Evolutionary conservation across 306 rosid species (phyloP).

Genomic region (Cercis canadensis): DNA sequence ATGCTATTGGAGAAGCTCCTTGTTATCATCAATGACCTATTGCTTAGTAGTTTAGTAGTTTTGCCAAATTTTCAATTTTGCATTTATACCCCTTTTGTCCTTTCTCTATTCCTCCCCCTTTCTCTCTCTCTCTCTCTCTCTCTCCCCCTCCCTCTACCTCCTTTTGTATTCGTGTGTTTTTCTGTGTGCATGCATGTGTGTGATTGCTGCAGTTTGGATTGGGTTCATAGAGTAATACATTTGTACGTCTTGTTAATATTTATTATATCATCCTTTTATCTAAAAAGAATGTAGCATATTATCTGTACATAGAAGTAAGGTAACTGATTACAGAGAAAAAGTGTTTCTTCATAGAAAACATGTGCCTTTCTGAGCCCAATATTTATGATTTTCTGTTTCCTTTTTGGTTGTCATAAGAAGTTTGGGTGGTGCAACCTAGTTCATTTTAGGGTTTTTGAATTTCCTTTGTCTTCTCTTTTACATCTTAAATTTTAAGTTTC

Average conservation of each 20-base stretch:
- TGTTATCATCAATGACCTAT: slow-evolving; percentile 1
- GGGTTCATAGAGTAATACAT: slow-evolving; percentile 10
- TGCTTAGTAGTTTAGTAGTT: neutral
- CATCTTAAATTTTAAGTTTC: neutral
- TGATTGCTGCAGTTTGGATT: slow-evolving; percentile 12
- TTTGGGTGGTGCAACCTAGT: neutral
- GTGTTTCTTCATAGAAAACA: neutral
- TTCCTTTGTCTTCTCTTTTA: slow-evolving; percentile 4
- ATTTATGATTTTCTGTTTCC: neutral
- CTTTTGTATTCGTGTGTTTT: neutral
- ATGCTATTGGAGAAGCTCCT: slow-evolving; percentile 29
- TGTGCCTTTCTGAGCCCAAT: slow-evolving; percentile 1
- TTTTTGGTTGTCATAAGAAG: neutral
- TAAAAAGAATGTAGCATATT: neutral
- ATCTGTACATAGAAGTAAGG: slow-evolving; percentile 15
- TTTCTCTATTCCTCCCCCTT: neutral
- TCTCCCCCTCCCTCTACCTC: neutral
- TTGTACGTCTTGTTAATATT: slow-evolving; percentile 1
- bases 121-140: neutral
- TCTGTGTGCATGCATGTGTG: neutral
- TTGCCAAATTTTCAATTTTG: no score
- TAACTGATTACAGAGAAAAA: neutral
- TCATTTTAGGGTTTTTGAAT: neutral
- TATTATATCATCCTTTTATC: no score
- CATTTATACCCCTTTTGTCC: neutral